Percentiles rank a stretch among this genome's conserved stretches.
Conservation (phyloP, 2,329 filamentous ascomycete genomes). For the Aureobasidium leucospermi region DNA sequence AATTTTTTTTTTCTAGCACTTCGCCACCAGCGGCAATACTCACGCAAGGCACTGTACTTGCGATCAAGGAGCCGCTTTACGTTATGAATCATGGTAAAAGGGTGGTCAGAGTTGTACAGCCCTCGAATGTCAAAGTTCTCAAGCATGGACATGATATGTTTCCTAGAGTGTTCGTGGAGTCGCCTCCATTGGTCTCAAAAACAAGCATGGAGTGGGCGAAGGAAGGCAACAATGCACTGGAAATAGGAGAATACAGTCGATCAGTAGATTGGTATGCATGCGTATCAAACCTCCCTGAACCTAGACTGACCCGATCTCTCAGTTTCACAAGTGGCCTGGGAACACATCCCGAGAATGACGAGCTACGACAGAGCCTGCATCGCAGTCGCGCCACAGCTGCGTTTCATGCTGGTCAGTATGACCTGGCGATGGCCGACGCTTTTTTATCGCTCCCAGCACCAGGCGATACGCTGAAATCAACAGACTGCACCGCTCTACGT, state of each 20-base stretch:
- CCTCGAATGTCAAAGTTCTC: background rate
- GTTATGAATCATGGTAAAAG: background rate
- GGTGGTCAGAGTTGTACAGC: background rate
- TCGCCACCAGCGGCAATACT: background rate
- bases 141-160: background rate
- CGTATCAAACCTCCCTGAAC: background rate
- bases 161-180: background rate
- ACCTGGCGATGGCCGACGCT: background rate
- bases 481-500: background rate
- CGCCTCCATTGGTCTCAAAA: background rate
- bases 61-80: background rate
- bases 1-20: background rate
- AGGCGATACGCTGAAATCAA: background rate
- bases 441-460: background rate
- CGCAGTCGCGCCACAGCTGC: background rate
- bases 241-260: background rate
- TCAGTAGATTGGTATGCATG: background rate
- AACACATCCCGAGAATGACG: background rate
- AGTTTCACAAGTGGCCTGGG: background rate
- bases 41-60: background rate
- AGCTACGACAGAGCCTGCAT: background rate
- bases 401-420: background rate
- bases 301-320: background rate
- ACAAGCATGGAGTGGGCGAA: background rate
- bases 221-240: background rate